Conservation (phyloP, 352 stramenopile genomes). For the Globisporangium takayamanum region DNA sequence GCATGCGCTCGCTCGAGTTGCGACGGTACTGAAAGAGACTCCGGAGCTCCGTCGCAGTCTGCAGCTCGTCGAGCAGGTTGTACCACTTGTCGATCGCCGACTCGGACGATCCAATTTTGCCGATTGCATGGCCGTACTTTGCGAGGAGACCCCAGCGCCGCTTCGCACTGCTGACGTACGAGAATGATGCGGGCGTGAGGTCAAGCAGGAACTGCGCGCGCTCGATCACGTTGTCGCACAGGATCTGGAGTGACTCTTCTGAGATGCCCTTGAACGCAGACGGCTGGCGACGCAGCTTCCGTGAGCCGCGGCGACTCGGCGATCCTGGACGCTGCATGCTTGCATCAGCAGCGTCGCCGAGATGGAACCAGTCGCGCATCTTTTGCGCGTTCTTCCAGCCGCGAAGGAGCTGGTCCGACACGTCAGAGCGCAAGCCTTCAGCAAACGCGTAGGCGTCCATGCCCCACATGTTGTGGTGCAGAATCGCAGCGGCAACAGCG, state of each 20-base stretch:
- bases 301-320: conserved; percentile 23
- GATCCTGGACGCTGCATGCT: conserved; percentile 28
- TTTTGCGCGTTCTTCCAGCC: conserved; percentile 85
- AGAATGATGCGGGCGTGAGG: conserved; percentile 68
- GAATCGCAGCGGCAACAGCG: conserved; percentile 64
- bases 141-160: conserved; percentile 59
- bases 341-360: conserved; percentile 65
- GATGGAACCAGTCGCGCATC: conserved; percentile 83
- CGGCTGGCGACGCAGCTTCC: conserved; percentile 50
- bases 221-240: conserved; percentile 71
- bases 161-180: conserved; percentile 64
- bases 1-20: conserved; percentile 60
- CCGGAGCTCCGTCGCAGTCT: conserved; percentile 65
- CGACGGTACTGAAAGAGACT: conserved; percentile 70
- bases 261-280: conserved; percentile 75
- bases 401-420: conserved; percentile 59
- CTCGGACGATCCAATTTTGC: conserved; percentile 30
- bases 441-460: conserved; percentile 75
- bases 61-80: conserved; percentile 66
- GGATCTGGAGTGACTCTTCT: conserved; percentile 54
- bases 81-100: conserved; percentile 76
- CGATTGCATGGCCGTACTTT: conserved; percentile 66
- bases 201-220: conserved; percentile 66
- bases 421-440: conserved; percentile 44
- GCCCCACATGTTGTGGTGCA: conserved; percentile 85